These are phyloP conservation scores for Ceratobasidium theobromae DNA, from an alignment of 1,284 basidiomycete genomes.

Conservation along the genomic window DNA sequence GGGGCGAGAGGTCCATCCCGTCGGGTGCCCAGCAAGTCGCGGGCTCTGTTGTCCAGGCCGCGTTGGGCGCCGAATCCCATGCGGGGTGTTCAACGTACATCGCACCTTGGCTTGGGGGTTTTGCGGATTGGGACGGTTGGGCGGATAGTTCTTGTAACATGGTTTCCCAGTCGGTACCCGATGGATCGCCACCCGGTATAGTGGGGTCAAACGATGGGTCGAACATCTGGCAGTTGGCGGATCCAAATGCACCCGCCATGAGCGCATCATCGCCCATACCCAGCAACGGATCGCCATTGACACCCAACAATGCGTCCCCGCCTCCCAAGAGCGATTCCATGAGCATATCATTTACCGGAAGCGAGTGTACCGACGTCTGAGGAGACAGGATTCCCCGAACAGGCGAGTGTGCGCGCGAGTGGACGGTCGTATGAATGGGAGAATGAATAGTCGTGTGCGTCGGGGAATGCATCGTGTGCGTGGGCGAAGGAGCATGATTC, in stretches of 20 bases:
- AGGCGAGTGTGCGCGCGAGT: constrained; percentile 11
- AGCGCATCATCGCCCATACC: constrained; percentile 4
- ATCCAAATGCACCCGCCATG: not conserved
- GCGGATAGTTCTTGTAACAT: not conserved
- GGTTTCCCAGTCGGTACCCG: not conserved
- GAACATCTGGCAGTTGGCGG: constrained; percentile 14
- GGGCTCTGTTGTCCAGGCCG: not conserved
- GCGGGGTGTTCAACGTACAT: constrained; percentile 26
- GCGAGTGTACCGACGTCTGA: not conserved
- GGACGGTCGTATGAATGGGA: constrained; percentile 1
- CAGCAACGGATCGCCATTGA: not conserved
- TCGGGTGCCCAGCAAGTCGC: constrained; percentile 37
- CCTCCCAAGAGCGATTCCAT: not conserved
- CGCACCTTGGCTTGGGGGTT: not conserved
- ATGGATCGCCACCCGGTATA: not conserved
- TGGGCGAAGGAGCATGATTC: not conserved
- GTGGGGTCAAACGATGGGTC: constrained; percentile 9
- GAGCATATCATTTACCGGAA: not conserved
- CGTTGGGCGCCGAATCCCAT: not conserved
- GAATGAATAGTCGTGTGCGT: not conserved
- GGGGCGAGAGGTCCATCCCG: constrained; percentile 37
- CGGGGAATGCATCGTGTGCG: not conserved
- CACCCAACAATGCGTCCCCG: not conserved
- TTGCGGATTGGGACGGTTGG: not conserved
- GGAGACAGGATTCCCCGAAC: not conserved